phyloP scores from a whole-genome alignment of 2,329 filamentous ascomycete species.

The Alternaria triticina region DNA sequence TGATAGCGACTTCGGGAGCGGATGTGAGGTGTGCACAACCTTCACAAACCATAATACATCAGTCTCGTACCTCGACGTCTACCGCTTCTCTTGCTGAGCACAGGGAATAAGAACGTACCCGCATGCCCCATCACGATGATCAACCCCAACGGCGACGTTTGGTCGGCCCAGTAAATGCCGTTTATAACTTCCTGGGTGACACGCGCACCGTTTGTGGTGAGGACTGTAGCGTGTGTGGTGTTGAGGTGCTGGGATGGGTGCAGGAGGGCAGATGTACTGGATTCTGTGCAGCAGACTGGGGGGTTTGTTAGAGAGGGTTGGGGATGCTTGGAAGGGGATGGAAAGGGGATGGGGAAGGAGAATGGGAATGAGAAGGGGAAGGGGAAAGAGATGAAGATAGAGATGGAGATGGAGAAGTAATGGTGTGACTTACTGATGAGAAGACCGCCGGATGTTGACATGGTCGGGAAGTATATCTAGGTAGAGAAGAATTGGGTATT shows the following conservation, averaged over 20 bases:
- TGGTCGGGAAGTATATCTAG: not conserved
- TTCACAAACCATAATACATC: accelerated
- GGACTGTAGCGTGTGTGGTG: constrained; percentile 17
- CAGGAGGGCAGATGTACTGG: not conserved
- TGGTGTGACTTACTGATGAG: not conserved
- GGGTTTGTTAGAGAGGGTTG: not conserved
- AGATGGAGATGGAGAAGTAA: not conserved
- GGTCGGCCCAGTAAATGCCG: constrained; percentile 19
- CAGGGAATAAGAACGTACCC: constrained; percentile 7
- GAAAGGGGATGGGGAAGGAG: no score
- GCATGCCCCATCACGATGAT: constrained; percentile 31
- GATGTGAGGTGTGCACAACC: constrained; percentile 17
- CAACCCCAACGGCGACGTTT: constrained; percentile 21
- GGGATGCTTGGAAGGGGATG: not conserved
- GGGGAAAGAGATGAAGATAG: not conserved
- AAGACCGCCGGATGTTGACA: not conserved
- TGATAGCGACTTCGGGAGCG: constrained; percentile 18
- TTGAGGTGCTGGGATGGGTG: constrained; percentile 31
- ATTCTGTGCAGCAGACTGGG: constrained; percentile 7
- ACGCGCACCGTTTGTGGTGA: constrained; percentile 24
- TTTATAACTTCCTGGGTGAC: constrained; percentile 7
- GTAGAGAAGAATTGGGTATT: not conserved
- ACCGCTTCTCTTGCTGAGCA: no score
- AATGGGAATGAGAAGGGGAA: not conserved
- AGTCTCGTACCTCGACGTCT: no score